Base-by-base conservation (phyloP, 2,329 filamentous ascomycete species). In the Sporothrix sp. region DNA sequence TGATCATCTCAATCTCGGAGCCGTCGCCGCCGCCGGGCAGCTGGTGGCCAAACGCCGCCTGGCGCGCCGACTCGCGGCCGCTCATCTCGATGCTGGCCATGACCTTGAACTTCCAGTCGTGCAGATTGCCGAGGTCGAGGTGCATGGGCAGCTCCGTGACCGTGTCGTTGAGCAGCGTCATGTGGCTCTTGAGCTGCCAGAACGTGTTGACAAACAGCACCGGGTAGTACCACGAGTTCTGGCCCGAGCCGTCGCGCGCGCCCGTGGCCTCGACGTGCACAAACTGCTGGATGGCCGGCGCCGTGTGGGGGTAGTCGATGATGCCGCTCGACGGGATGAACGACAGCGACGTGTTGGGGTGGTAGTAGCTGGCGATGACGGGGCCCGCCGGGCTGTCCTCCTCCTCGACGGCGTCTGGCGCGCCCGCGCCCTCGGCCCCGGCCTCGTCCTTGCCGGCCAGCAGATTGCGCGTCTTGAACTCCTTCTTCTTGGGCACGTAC, bases 1-100 rank as follows among this genome's bases (percentile, higher is more conserved):
- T 98, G 72, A 98, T 82, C 78, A 96, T 88, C 65, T 98, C 93
- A 61, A 97, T 87, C 68, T 98, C 93, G 52, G 79, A 87, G 37
- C 93, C 93, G 63, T 97, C 93, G 52, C 90, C 86, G 50, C 85
- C 86, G 32, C 84, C 84, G 0, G 87, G 80, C 6, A 85, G 73
- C 3, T 81, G 71, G 32, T 81, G 75, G 40, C 87, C 89, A 52
- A 77, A 80, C 1, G 89, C 88, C 46, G 86, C 85, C 63, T 88
- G 83, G 40, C 81, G 80, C 37, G 87, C 82, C 53, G 84, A 84
- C 60, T 93, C 81, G 68, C 94, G 95, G 59, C 90, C 82, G 60
- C 85, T 89, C 61, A 89, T 80, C 62, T 98, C 93, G 60, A 97
- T 79, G 52, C 82, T 85, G 1, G 91, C 78, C 68, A 95, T 79